Conservation (phyloP, 2,329 filamentous ascomycete species). For the Alternaria brassicae region DNA sequence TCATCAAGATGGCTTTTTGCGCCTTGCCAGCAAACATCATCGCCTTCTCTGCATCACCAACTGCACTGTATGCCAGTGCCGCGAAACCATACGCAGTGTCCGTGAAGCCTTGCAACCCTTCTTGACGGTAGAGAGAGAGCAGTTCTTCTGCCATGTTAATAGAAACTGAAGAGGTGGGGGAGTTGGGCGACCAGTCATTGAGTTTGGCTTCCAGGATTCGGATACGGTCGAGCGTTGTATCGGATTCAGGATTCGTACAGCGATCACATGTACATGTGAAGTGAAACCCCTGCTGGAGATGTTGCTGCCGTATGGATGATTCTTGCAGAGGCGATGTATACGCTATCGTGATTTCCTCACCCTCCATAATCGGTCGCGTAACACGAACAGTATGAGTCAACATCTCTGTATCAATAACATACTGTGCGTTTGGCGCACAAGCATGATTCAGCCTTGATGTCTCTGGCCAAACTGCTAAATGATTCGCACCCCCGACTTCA, state of each 20-base stretch:
- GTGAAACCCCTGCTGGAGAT: slow-evolving; percentile 47
- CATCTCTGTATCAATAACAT: slow-evolving; percentile 45
- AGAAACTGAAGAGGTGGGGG: slow-evolving; percentile 12
- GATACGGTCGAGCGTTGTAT: slow-evolving; percentile 42
- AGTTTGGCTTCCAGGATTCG: slow-evolving; percentile 38
- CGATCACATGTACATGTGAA: slow-evolving; percentile 52
- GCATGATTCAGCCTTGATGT: slow-evolving; percentile 53
- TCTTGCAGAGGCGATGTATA: slow-evolving; percentile 46
- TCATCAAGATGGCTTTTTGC: slow-evolving; percentile 45
- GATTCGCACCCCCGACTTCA: slow-evolving; percentile 33
- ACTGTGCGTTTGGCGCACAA: slow-evolving; percentile 51
- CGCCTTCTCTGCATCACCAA: slow-evolving; percentile 35
- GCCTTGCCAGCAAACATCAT: slow-evolving; percentile 46
- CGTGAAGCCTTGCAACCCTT: slow-evolving; percentile 51
- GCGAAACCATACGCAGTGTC: slow-evolving; percentile 52
- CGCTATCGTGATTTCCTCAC: slow-evolving; percentile 54
- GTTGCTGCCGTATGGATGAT: slow-evolving; percentile 37
- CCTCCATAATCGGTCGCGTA: slow-evolving; percentile 41
- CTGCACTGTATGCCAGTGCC: slow-evolving; percentile 51
- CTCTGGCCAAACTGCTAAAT: slow-evolving; percentile 50
- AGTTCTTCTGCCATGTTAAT: slow-evolving; percentile 42
- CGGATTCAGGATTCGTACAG: slow-evolving; percentile 43
- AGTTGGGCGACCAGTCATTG: slow-evolving; percentile 40
- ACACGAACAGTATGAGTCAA: slow-evolving; percentile 53
- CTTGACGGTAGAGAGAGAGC: slow-evolving; percentile 44